These are phyloP conservation scores for Puccinia coronata DNA, from an alignment of 1,284 basidiomycete species.

Conservation along the genomic window DNA sequence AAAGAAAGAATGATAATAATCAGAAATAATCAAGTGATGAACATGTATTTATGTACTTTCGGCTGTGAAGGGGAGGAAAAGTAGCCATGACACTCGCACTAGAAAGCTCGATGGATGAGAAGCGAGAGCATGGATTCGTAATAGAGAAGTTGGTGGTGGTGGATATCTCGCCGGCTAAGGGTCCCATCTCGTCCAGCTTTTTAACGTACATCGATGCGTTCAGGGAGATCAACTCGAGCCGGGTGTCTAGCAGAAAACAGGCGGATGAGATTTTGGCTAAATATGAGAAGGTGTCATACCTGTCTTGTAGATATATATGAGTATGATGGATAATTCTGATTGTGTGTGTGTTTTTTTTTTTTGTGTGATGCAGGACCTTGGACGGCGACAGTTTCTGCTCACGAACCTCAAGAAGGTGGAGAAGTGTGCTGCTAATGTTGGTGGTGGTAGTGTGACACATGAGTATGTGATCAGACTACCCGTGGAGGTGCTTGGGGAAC, in stretches of 20 bases:
- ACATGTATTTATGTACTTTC: no score
- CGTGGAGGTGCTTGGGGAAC: conserved; percentile 24
- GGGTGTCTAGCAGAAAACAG: conserved; percentile 25
- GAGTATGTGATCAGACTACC: conserved; percentile 42
- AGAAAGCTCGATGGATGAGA: neutral
- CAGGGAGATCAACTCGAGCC: conserved; percentile 32
- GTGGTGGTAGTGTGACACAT: neutral
- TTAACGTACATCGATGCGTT: conserved; percentile 37
- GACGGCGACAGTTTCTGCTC: conserved; percentile 40
- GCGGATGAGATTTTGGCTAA: conserved; percentile 43
- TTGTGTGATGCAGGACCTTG: conserved; percentile 19
- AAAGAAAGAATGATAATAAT: no score
- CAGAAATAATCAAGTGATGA: no score
- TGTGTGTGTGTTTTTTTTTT: neutral
- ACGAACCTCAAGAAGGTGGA: conserved; percentile 36
- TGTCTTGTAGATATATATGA: no score
- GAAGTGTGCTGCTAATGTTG: no score
- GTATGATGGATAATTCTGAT: no score
- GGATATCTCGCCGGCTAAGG: conserved; percentile 45
- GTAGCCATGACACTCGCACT: conserved; percentile 47
- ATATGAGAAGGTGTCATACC: conserved; percentile 24
- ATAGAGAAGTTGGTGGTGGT: conserved; percentile 36
- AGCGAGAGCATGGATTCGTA: no score
- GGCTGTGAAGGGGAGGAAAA: conserved; percentile 48
- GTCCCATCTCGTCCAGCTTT: conserved; percentile 35